Evolutionary conservation across 73 alveolate genomes (phyloP).

Genomic region (Tetrahymena thermophila): DNA sequence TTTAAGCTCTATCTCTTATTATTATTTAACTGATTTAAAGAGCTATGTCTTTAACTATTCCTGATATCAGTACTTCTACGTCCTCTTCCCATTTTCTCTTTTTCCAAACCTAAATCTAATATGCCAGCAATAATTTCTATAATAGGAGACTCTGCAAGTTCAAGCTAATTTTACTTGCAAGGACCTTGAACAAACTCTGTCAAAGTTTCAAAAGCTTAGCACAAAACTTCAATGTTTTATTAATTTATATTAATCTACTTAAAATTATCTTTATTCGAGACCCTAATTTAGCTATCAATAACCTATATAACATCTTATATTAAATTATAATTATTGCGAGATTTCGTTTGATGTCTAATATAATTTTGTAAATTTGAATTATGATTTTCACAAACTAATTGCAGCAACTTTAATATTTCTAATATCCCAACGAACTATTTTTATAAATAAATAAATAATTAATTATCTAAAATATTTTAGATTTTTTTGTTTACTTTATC

Average conservation of each 20-base stretch:
- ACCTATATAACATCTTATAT: background rate
- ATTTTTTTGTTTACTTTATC: background rate
- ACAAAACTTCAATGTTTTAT: background rate
- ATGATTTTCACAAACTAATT: constrained; percentile 67
- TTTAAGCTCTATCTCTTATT: background rate
- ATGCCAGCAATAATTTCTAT: background rate
- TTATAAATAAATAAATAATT: background rate
- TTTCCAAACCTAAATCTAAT: background rate
- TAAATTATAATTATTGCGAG: constrained; percentile 29
- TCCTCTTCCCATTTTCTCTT: background rate
- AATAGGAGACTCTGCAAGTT: constrained; percentile 7
- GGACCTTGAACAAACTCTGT: constrained; percentile 73
- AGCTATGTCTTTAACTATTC: background rate
- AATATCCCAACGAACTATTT: background rate
- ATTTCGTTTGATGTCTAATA: constrained; percentile 40
- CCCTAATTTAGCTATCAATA: background rate
- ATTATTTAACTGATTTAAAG: background rate
- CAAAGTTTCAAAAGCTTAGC: constrained; percentile 43
- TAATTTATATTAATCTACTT: background rate
- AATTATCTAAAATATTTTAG: too few relatives aligned
- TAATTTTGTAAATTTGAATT: constrained; percentile 48
- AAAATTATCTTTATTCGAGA: background rate
- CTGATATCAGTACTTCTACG: background rate
- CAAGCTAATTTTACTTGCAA: constrained; percentile 55
- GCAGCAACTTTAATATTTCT: constrained; percentile 37